Percentiles rank a stretch among this genome's conserved stretches.
These are phyloP conservation scores for Chenopodium album DNA, from an alignment of 148 eudicot genomes.

Conservation along the genomic window DNA sequence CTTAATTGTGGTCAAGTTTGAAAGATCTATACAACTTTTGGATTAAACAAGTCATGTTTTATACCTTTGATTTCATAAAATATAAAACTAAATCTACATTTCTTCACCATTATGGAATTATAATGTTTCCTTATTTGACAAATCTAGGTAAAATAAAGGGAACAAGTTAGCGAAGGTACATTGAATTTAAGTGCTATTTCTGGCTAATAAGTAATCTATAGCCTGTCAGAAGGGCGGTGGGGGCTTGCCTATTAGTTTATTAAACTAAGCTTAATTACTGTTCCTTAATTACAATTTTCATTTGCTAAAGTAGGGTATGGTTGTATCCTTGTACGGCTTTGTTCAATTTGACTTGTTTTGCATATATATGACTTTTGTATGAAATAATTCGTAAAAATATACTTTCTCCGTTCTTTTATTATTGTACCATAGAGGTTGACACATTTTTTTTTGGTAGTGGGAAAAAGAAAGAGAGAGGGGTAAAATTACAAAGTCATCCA, in stretches of 20 bases:
- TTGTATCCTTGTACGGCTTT: neutral
- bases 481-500: no score
- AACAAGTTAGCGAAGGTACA: neutral
- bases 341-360: no score
- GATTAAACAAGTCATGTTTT: no score
- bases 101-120: neutral
- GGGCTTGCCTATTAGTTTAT: neutral
- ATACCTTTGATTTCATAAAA: neutral
- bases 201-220: neutral
- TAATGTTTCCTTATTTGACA: slow-evolving; percentile 34
- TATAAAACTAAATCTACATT: neutral
- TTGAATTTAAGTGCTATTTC: neutral
- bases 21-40: neutral
- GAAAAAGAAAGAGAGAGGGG: no score
- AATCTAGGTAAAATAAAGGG: slow-evolving; percentile 7
- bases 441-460: no score
- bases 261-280: slow-evolving; percentile 2
- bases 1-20: neutral
- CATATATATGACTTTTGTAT: no score
- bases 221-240: slow-evolving; percentile 4
- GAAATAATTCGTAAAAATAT: no score
- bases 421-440: no score
- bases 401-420: no score
- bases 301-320: neutral
- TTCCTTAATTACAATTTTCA: neutral